A percentile compares a stretch with the other conserved stretches of the same genome.
These are phyloP conservation scores for Aureobasidium sp. DNA, from an alignment of 2,329 filamentous ascomycete species.

Conservation along the genomic window DNA sequence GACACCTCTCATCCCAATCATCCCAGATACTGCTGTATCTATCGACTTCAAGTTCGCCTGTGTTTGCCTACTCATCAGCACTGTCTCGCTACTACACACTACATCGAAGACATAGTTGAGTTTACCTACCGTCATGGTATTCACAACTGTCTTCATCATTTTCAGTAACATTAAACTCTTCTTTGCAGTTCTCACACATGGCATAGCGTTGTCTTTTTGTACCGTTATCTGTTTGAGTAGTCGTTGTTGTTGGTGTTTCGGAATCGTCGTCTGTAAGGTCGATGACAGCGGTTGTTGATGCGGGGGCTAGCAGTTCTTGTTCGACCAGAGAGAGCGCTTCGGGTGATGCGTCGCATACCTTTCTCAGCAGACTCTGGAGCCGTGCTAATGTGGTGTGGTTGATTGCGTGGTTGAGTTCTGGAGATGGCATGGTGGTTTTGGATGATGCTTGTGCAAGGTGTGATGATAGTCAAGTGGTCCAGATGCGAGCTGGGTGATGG, in stretches of 20 bases:
- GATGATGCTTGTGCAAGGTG: not conserved
- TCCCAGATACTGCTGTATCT: slow-evolving; percentile 20
- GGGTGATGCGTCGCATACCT: not conserved
- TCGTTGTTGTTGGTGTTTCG: not conserved
- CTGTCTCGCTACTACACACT: too few species aligned
- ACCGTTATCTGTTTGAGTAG: not conserved
- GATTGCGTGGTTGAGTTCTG: not conserved
- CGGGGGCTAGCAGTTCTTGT: not conserved
- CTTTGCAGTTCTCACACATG: slow-evolving; percentile 18
- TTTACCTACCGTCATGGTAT: slow-evolving; percentile 14
- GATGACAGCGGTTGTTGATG: not conserved
- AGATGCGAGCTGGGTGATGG: not conserved
- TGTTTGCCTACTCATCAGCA: too few species aligned
- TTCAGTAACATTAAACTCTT: slow-evolving; percentile 19
- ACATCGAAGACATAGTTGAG: too few species aligned
- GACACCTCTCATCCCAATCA: slow-evolving; percentile 22
- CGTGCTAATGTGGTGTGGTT: not conserved
- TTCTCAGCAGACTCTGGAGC: not conserved
- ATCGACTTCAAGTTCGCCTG: slow-evolving; percentile 19
- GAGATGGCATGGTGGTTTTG: not conserved
- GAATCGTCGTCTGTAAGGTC: not conserved
- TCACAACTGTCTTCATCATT: slow-evolving; percentile 16
- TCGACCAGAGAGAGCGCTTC: not conserved
- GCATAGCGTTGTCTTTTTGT: not conserved
- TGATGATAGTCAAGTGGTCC: too few species aligned